phyloP scores from a whole-genome alignment of 148 eudicot species.

The Rhododendron molle region DNA sequence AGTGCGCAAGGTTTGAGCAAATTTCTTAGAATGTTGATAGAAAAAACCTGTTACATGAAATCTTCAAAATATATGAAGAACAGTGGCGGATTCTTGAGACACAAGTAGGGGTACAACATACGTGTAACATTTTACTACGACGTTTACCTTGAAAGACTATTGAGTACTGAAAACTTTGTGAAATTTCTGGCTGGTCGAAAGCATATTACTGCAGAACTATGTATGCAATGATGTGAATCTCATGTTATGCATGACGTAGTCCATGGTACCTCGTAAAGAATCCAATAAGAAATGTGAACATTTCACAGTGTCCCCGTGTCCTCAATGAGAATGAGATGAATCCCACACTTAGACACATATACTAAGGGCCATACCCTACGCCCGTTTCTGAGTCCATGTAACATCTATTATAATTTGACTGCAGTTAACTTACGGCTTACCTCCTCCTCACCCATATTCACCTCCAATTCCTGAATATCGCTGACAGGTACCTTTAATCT shows the following conservation, averaged over 20 bases:
- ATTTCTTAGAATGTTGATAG: background rate
- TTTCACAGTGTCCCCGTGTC: background rate
- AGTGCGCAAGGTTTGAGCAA: background rate
- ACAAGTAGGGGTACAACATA: background rate
- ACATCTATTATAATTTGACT: background rate
- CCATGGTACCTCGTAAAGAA: background rate
- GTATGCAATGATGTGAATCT: background rate
- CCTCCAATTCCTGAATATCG: background rate
- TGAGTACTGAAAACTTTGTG: background rate
- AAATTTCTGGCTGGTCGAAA: background rate
- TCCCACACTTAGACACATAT: background rate
- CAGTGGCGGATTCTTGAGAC: background rate
- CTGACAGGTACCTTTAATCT: background rate
- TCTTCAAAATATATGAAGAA: background rate
- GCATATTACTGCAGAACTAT: background rate
- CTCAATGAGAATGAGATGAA: background rate
- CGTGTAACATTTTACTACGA: background rate
- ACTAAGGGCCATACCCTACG: background rate
- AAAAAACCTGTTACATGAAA: background rate
- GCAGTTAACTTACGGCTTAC: background rate
- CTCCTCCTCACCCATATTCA: constrained; percentile 12
- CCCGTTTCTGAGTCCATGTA: background rate
- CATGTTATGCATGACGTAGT: background rate
- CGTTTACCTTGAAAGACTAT: background rate
- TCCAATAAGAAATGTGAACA: background rate